Evolutionary conservation across 2,329 filamentous ascomycete genomes (phyloP), one percentile per base, ranked within the genome.

Genomic region (Pseudocercospora cruenta): DNA sequence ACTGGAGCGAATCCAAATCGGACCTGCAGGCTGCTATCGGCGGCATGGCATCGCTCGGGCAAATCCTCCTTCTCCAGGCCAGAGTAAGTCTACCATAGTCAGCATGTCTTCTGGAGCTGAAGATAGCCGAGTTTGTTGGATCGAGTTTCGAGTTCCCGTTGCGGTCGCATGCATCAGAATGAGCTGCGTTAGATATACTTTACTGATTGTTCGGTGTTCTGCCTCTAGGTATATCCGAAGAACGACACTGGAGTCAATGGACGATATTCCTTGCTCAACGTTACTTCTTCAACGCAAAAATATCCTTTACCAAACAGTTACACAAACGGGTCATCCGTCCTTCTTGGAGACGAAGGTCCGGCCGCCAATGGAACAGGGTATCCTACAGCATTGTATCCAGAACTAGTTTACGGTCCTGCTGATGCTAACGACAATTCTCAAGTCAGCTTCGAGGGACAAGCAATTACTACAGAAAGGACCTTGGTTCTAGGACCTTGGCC

Each of bases 401-500:
- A 93, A 71, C 85, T 96, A 65, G 91, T 89, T 0, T 92, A 92
- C 16, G 55, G 49, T n/a, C 5, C 24, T 26, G 12, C 53, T 43
- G 28, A 19, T 6, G 22, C 2, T 39, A 10, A 22, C 31, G 36
- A 31, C n/a, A 31, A 26, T 28, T 28, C 28, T 55, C 24, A 28
- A n/a, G 28, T 55, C 26, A 33, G 19, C 14, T 28, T 33, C 14
- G n/a, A 61, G 16, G 60, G 55, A 19, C 58, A 49, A 28, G 58
- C 39, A 4, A 68, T 77, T 1, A 75, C 76, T 14, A 64, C 70
- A 1, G 66, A 76, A 57, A 78, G 80, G 69, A 88, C 88, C 0
- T 81, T 97, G n/a, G 80, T 97, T 1, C 83, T 95, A 0, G 94
- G 94, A 0, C 93, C 93, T 0, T 82, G 92, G 64, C 82, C 86